Base-by-base conservation (phyloP, 805 yeast genomes). In the Teunomyces panamensis region DNA sequence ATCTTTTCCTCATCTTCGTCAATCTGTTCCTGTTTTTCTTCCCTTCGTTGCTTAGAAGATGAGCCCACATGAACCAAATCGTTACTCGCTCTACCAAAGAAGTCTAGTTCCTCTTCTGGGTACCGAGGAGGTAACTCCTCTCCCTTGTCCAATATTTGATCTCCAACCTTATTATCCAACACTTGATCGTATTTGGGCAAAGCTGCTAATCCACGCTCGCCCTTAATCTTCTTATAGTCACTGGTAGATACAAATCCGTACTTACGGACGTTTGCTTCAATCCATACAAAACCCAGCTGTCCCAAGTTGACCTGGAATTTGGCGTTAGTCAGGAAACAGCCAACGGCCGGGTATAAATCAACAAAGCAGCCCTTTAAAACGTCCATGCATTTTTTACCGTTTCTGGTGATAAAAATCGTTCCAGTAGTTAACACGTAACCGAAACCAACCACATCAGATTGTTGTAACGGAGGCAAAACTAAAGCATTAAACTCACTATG, bases 41-140 rank as follows among this genome's bases (percentile, higher is more conserved):
- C 51, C 28, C 43, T 48, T 16, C 46, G 48, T 32, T 34, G 47
- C 43, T 56, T 57, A 0, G 71, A 58, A 10, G 71, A 65, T 1
- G 74, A 57, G 1, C 73, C 75, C 1, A 58, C 52, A 10, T 49
- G 46, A 4, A 60, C 54, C 26, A 55, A 41, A 13, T 58, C 61
- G 24, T 49, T 50, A 7, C 51, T 35, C 1, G 70, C 53, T 47
- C 77, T 56, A 0, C 86, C 87, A 57, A 84, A 83, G 54, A 84
- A 84, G 27, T 80, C 82, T 42, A 77, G 71, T 52, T 83, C 87
- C 4, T 80, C 82, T 14, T 70, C 77, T 1, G 88, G 87, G 57
- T 85, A 85, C 13, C 73, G 68, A 2, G 92, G 92, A 13, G 91
- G 91, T 36, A 85, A 62, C 39, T 78, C 84, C 51, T 84, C 91